These are phyloP conservation scores for Trichoderma breve DNA, from an alignment of 2,329 filamentous ascomycete species.

Conservation along the genomic window DNA sequence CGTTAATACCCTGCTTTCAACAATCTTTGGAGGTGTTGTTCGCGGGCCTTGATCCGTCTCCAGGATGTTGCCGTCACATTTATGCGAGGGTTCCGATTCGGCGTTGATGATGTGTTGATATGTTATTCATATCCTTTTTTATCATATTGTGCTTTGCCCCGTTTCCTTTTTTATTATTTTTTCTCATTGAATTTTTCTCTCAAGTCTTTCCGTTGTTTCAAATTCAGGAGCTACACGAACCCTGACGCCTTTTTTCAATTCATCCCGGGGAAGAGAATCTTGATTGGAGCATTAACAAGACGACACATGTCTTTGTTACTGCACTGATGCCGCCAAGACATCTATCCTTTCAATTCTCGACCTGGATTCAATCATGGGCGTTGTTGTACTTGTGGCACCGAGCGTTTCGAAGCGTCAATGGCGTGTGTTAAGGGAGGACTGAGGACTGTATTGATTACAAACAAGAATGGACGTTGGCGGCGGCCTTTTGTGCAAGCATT, in stretches of 20 bases:
- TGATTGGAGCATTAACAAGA: neutral
- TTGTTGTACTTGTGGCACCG: neutral
- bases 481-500: slow-evolving; percentile 20
- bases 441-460: slow-evolving; percentile 16
- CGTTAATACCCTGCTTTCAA: slow-evolving; percentile 60
- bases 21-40: slow-evolving; percentile 42
- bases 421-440: slow-evolving; percentile 8
- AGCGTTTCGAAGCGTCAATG: neutral
- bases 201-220: neutral
- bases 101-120: slow-evolving; percentile 42
- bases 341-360: neutral
- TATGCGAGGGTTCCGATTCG: slow-evolving; percentile 42
- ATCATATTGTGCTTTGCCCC: slow-evolving; percentile 24
- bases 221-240: neutral
- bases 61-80: slow-evolving; percentile 36
- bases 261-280: neutral
- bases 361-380: neutral
- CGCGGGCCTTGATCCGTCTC: slow-evolving; percentile 29
- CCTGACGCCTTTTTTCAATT: neutral
- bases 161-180: slow-evolving; percentile 13
- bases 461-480: slow-evolving; percentile 17
- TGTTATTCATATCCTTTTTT: slow-evolving; percentile 32
- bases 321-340: neutral
- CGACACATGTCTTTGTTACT: neutral
- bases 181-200: slow-evolving; percentile 8